A percentile compares a stretch with the other conserved stretches of the same genome.
These are phyloP conservation scores for Pelargonium nanum DNA, from an alignment of 345 rosid genomes.

Conservation along the genomic window DNA sequence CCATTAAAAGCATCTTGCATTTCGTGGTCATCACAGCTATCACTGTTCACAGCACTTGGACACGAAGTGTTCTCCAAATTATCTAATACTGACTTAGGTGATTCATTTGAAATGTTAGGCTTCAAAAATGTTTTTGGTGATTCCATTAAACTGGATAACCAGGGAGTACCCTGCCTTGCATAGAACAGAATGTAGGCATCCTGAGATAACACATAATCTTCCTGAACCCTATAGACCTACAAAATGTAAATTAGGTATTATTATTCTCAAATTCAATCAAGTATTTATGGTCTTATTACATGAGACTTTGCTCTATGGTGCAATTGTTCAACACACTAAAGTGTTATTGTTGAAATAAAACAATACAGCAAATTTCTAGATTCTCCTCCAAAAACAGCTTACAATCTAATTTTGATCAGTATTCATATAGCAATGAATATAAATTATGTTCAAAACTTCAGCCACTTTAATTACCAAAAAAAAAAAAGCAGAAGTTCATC, in stretches of 20 bases:
- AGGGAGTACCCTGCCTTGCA: slow-evolving; percentile 55
- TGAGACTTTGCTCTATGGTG: background rate
- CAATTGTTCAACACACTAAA: background rate
- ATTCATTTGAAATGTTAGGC: slow-evolving; percentile 22
- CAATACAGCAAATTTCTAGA: no score
- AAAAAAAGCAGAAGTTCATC: background rate
- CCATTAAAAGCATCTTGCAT: background rate
- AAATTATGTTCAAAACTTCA: background rate
- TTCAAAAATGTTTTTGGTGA: slow-evolving; percentile 16
- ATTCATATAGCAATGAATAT: background rate
- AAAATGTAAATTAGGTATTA: slow-evolving; percentile 9
- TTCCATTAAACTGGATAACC: slow-evolving; percentile 55
- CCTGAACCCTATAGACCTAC: slow-evolving; percentile 49
- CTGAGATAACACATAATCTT: slow-evolving; percentile 50
- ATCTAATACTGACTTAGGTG: slow-evolving; percentile 77
- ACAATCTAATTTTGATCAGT: background rate
- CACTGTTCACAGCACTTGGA: slow-evolving; percentile 12
- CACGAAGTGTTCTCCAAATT: slow-evolving; percentile 19
- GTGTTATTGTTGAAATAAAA: no score
- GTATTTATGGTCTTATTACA: background rate
- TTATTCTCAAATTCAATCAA: background rate
- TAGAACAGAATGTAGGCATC: slow-evolving; percentile 79
- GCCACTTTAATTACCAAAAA: background rate
- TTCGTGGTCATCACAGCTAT: slow-evolving; percentile 4
- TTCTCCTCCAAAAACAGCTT: background rate